Percentiles rank a stretch among this genome's conserved stretches.
Evolutionary conservation across 2,329 filamentous ascomycete species (phyloP).

Genomic region (Epichloe coenophiala): DNA sequence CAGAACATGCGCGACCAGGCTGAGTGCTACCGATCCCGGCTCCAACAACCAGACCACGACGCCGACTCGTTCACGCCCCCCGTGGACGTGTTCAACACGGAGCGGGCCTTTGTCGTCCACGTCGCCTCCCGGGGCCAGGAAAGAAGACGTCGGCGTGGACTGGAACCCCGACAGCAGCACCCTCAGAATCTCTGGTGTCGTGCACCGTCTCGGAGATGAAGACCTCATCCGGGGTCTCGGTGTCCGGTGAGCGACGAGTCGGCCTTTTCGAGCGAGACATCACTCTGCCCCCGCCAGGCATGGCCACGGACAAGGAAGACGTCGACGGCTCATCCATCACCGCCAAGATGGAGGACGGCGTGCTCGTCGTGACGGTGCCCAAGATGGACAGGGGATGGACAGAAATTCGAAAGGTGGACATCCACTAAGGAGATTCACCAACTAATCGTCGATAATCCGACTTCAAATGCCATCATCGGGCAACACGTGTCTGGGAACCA

Average conservation of each 20-base stretch:
- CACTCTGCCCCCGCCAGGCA: constrained; percentile 35
- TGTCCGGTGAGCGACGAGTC: constrained; percentile 53
- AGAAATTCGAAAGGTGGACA: constrained; percentile 46
- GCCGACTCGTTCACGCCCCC: constrained; percentile 44
- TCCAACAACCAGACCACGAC: constrained; percentile 1
- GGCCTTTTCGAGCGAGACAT: constrained; percentile 64
- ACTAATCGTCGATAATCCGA: no score
- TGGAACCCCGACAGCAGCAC: constrained; percentile 58
- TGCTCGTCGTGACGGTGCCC: constrained; percentile 64
- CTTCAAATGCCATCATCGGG: no score
- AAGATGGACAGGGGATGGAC: constrained; percentile 57
- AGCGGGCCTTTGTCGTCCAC: constrained; percentile 54
- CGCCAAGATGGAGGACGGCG: constrained; percentile 66
- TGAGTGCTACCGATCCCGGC: constrained; percentile 11
- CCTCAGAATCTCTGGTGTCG: constrained; percentile 56
- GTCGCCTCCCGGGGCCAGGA: constrained; percentile 64
- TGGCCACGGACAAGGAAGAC: constrained; percentile 32
- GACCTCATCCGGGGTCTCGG: constrained; percentile 50
- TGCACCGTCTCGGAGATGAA: constrained; percentile 61
- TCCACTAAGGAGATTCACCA: constrained; percentile 24
- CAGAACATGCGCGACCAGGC: constrained; percentile 27
- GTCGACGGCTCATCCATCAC: constrained; percentile 55
- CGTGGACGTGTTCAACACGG: constrained; percentile 63
- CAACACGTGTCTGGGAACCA: no score
- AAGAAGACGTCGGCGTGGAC: constrained; percentile 63